phyloP scores from a whole-genome alignment of 2,329 filamentous ascomycete genomes.

The Pseudogymnoascus sp. region DNA sequence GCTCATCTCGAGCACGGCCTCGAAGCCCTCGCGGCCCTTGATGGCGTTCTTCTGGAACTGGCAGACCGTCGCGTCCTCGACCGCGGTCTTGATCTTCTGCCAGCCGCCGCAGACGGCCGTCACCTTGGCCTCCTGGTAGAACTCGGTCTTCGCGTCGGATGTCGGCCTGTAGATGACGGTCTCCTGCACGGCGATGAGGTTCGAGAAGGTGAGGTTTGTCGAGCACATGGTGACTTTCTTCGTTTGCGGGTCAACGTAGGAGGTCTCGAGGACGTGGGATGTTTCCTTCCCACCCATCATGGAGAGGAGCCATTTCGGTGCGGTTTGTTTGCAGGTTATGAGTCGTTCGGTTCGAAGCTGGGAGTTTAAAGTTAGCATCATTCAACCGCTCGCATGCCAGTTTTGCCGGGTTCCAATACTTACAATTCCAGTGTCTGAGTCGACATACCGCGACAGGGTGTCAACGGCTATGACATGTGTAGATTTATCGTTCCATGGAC shows the following conservation, averaged over 20 bases:
- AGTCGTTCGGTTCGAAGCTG: slow-evolving; percentile 64
- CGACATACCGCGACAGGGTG: slow-evolving; percentile 67
- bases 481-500: slow-evolving; percentile 98
- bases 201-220: slow-evolving; percentile 87
- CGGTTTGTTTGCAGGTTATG: slow-evolving; percentile 54
- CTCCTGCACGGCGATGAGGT: slow-evolving; percentile 85
- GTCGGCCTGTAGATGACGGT: slow-evolving; percentile 76
- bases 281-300: slow-evolving; percentile 73
- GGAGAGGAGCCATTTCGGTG: slow-evolving; percentile 71
- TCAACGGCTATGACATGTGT: slow-evolving; percentile 94
- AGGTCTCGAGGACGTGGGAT: slow-evolving; percentile 88
- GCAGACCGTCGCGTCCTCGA: slow-evolving; percentile 84
- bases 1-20: slow-evolving; percentile 89
- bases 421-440: slow-evolving; percentile 58
- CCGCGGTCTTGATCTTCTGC: slow-evolving; percentile 93
- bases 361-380: slow-evolving; percentile 9
- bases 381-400: not conserved
- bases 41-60: slow-evolving; percentile 86
- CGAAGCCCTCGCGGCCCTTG: slow-evolving; percentile 89
- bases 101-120: slow-evolving; percentile 92
- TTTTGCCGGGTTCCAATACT: slow-evolving; percentile 27
- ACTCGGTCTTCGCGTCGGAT: slow-evolving; percentile 57
- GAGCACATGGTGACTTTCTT: slow-evolving; percentile 96
- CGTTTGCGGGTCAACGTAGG: slow-evolving; percentile 75
- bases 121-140: slow-evolving; percentile 84